Evolutionary conservation across 176 grass and related monocot genomes (phyloP).

Genomic region (Pharus latifolius): DNA sequence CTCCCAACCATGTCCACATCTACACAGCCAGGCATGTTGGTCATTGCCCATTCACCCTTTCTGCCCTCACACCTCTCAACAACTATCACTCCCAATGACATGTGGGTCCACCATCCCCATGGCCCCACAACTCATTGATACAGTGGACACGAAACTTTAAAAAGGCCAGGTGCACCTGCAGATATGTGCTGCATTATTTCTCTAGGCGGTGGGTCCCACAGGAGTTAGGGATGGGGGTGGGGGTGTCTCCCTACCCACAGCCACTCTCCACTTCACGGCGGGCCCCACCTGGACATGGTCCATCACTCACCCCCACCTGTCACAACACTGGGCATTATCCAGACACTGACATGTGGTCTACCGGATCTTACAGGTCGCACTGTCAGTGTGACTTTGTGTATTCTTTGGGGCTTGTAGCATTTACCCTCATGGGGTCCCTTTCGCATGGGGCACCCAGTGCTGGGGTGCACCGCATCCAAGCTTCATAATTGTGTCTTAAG

Average conservation of each 20-base stretch:
- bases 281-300: neutral
- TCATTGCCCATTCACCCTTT: too few relatives aligned
- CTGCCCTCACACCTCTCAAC: too few relatives aligned
- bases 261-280: constrained; percentile 9
- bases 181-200: neutral
- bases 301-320: too few relatives aligned
- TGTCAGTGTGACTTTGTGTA: fast-evolving
- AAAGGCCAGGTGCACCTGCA: neutral
- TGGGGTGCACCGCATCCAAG: constrained; percentile 17
- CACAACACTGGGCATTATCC: too few relatives aligned
- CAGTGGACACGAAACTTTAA: fast-evolving
- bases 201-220: neutral
- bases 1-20: constrained; percentile 15
- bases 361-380: fast-evolving
- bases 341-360: neutral
- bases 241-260: constrained; percentile 15
- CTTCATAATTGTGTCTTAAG: constrained; percentile 3
- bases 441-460: neutral
- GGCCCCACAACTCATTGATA: neutral
- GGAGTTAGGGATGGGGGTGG: neutral
- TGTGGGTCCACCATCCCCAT: fast-evolving
- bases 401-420: too few relatives aligned
- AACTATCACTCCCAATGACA: neutral
- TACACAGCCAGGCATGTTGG: neutral
- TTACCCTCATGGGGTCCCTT: neutral